Evolutionary conservation across 306 rosid genomes (phyloP).

Genomic region (Hippophae rhamnoides): DNA sequence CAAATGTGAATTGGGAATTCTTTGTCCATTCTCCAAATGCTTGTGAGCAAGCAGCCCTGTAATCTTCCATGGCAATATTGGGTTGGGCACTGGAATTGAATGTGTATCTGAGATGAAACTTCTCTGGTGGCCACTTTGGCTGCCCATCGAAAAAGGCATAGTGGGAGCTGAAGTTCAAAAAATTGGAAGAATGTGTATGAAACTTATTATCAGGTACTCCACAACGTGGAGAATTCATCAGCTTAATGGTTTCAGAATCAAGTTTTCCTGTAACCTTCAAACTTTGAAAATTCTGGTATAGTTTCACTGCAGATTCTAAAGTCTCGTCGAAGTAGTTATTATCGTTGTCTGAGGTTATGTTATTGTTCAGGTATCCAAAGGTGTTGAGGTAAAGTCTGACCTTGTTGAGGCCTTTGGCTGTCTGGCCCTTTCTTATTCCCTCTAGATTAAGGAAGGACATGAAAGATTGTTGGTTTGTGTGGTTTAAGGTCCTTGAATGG

Average conservation of each 20-base stretch:
- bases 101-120: slow-evolving; percentile 3
- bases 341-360: no score
- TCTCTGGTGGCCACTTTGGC: slow-evolving; percentile 4
- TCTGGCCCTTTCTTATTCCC: neutral
- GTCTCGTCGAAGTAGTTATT: no score
- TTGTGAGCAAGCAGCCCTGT: neutral
- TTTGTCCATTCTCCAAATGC: slow-evolving; percentile 2
- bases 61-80: neutral
- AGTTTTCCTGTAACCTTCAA: neutral
- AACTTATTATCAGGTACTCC: neutral
- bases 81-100: neutral
- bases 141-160: neutral
- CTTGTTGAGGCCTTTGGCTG: neutral
- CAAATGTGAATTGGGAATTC: neutral
- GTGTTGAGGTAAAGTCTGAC: neutral
- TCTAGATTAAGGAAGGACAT: neutral
- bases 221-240: neutral
- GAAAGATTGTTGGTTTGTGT: neutral
- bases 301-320: neutral
- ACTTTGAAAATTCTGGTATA: no score
- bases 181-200: neutral
- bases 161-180: neutral
- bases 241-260: neutral
- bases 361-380: neutral
- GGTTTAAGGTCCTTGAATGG: neutral